A percentile compares a stretch with the other conserved stretches of the same genome.
Evolutionary conservation across 768 basidiomycete genomes (phyloP).

Genomic region (Boletus reticulatus): DNA sequence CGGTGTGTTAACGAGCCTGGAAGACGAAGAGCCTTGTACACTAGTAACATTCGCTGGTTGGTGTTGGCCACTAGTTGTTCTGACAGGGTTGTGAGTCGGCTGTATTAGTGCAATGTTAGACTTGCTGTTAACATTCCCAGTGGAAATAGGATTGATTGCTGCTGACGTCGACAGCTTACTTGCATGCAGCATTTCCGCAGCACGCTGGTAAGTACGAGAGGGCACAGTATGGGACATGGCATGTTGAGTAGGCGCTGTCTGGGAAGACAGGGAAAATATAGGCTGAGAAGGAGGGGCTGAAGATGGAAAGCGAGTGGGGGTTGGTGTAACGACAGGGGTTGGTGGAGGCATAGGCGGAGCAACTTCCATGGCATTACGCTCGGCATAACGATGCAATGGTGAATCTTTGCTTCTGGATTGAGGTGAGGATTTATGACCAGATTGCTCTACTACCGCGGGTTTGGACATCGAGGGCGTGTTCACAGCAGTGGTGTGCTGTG

Average conservation of each 20-base stretch:
- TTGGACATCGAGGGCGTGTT: constrained; percentile 6
- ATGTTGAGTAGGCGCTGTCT: constrained; percentile 17
- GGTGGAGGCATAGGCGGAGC: constrained; percentile 24
- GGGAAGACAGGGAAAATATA: constrained; percentile 5
- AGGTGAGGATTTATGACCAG: constrained; percentile 16
- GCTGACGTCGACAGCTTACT: constrained; percentile 12
- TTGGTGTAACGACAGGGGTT: background rate
- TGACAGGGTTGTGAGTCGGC: background rate
- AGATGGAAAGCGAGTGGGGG: constrained; percentile 16
- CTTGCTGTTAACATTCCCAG: constrained; percentile 10
- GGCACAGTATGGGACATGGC: constrained; percentile 11
- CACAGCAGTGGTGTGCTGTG: constrained; percentile 1
- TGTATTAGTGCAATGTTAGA: constrained; percentile 3
- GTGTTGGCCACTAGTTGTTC: constrained; percentile 4
- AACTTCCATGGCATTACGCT: background rate
- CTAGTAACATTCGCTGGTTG: constrained; percentile 6
- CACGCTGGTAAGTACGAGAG: constrained; percentile 25
- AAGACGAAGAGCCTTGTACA: constrained; percentile 5
- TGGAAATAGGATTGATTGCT: background rate
- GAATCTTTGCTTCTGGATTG: constrained; percentile 22
- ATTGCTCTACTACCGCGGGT: constrained; percentile 6
- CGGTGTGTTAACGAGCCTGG: constrained; percentile 10
- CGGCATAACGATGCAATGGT: constrained; percentile 8
- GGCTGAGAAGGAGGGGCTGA: constrained; percentile 25
- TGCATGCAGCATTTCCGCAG: constrained; percentile 22